Percentiles rank a stretch among this genome's conserved stretches.
These are phyloP conservation scores for Rhizoclosmatium sp. DNA, from an alignment of 192 early-diverging fungal genomes.

Conservation along the genomic window DNA sequence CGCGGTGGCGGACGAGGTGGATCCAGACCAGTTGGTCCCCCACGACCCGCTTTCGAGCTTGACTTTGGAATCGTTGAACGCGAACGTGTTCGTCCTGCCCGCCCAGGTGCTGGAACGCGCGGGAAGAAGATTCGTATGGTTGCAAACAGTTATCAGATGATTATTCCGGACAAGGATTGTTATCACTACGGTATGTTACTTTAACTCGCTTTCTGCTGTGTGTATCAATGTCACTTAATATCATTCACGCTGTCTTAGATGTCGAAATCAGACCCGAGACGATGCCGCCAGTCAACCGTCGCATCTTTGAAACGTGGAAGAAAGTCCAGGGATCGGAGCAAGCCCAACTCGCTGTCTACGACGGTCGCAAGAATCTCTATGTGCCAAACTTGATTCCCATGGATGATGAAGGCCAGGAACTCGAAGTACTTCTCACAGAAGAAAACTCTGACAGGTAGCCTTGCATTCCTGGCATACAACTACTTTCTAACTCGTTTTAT, in stretches of 20 bases:
- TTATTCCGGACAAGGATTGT: slow-evolving; percentile 30
- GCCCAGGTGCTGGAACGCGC: slow-evolving; percentile 10
- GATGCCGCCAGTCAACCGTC: slow-evolving; percentile 29
- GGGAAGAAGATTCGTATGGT: slow-evolving; percentile 35
- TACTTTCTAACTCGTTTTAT: too few relatives aligned
- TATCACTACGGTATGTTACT: slow-evolving; percentile 35
- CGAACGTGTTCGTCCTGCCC: slow-evolving; percentile 17
- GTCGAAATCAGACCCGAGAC: slow-evolving; percentile 39
- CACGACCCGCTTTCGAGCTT: slow-evolving; percentile 16
- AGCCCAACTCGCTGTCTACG: slow-evolving; percentile 26
- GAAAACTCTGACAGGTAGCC: background rate
- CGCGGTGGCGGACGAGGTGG: background rate
- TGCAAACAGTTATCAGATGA: slow-evolving; percentile 25
- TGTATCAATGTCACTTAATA: too few relatives aligned
- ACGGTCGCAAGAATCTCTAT: slow-evolving; percentile 42
- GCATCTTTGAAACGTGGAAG: slow-evolving; percentile 36
- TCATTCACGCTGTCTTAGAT: slow-evolving; percentile 7
- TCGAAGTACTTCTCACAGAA: background rate
- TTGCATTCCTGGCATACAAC: too few relatives aligned
- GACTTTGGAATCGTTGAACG: slow-evolving; percentile 11
- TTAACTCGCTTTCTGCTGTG: background rate
- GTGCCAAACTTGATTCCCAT: slow-evolving; percentile 20
- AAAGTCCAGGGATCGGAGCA: slow-evolving; percentile 1
- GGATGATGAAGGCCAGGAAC: slow-evolving; percentile 1
- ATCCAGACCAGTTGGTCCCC: background rate